These are phyloP conservation scores for Blastocystis hominis DNA, from an alignment of 352 stramenopile genomes.

Conservation along the genomic window DNA sequence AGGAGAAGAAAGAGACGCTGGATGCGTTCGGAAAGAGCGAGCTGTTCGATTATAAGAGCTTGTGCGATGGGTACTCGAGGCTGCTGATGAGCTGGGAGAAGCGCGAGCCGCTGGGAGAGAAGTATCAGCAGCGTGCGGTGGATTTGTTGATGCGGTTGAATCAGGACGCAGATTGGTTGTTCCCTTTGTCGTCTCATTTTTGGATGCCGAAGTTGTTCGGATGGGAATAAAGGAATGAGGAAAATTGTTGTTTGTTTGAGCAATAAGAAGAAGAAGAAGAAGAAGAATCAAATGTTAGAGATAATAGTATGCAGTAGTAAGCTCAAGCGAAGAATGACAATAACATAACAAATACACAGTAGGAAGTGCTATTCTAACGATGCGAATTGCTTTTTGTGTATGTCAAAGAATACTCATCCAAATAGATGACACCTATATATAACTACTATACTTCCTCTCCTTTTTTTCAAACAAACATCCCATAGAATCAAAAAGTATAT, in stretches of 20 bases:
- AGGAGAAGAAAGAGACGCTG: slow-evolving; percentile 12
- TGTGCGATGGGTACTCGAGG: slow-evolving; percentile 11
- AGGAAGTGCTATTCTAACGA: no score
- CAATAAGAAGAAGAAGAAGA: no score
- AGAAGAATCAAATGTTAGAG: not conserved
- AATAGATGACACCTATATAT: no score
- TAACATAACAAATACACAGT: no score
- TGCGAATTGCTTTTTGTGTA: no score
- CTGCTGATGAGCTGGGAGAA: slow-evolving; percentile 39
- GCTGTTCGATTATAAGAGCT: slow-evolving; percentile 34
- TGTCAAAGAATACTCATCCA: no score
- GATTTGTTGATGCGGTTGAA: slow-evolving; percentile 38
- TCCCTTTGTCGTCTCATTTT: slow-evolving; percentile 31
- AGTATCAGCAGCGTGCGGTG: slow-evolving; percentile 22
- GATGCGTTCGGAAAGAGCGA: not conserved
- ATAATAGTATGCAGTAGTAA: no score
- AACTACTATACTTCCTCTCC: no score
- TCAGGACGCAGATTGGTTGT: slow-evolving; percentile 30
- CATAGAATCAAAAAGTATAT: no score
- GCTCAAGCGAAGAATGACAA: no score
- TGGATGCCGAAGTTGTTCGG: slow-evolving; percentile 29
- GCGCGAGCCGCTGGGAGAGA: slow-evolving; percentile 28
- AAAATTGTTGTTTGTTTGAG: not conserved
- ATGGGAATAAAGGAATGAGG: not conserved
- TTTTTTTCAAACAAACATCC: no score